Evolutionary conservation across 208 protist genomes (phyloP), one percentile per base, ranked within the genome.

Genomic region (Zelonia costaricensis): DNA sequence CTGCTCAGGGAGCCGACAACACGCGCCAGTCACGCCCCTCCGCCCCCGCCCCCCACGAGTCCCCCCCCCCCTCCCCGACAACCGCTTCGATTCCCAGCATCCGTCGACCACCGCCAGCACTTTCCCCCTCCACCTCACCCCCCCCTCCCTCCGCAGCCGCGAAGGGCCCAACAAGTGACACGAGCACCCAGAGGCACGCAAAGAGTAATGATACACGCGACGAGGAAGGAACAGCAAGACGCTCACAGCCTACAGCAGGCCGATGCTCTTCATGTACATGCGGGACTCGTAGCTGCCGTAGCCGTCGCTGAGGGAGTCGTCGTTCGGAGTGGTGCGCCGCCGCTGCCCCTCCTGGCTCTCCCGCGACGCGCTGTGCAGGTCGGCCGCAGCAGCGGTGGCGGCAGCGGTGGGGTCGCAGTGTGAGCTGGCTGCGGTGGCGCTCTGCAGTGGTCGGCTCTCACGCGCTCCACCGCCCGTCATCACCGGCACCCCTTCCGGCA

Each of bases 241-340:
- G n/a, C n/a, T n/a, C n/a, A n/a, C n/a, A n/a, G n/a, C n/a, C n/a
- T 65, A 86, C 30, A 91, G 54, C 12, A 95, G 74, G 22, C 86
- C 86, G 9, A 91, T 68, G 13, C 51, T 82, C 59, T 88, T 87
- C 53, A 95, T 77, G 68, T 95, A 95, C 59, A 92, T 76, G 28
- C 79, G 74, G 2, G 84, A 88, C 54, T 95, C 90, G 42, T 95
- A 93, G 64, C 90, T 95, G 23, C 84, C 85, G 59, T 91, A 92
- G 16, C 85, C 90, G 36, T 95, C 90, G 53, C 86, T 95, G 18
- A 91, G 76, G 16, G 80, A 91, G 68, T 95, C 89, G 31, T 85
- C 76, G 15, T 82, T 78, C 8, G 48, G 30, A 36, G 51, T 59
- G 35, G 36, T 18, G 44, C 30, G 45, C 10, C n/a, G 33, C 12